Evolutionary conservation across 2,329 filamentous ascomycete genomes (phyloP).

Genomic region (Colletotrichum sp.): DNA sequence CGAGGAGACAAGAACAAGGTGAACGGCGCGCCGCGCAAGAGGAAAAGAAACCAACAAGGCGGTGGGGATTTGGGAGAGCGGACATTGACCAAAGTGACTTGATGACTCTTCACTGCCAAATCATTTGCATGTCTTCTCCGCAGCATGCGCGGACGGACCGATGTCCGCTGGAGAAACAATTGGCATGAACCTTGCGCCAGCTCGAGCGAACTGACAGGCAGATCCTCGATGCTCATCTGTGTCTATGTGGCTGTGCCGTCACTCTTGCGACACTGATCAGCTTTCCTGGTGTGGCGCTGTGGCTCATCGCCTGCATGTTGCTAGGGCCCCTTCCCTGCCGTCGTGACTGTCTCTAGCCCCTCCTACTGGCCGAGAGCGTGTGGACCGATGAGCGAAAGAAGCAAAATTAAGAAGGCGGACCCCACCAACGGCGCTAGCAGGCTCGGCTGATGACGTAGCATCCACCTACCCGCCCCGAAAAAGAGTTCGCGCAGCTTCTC

Average conservation of each 20-base stretch:
- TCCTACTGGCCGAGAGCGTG: background rate
- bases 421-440: background rate
- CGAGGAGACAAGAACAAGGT: background rate
- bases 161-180: slow-evolving; percentile 3
- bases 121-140: background rate
- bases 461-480: background rate
- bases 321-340: background rate
- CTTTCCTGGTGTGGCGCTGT: slow-evolving; percentile 10
- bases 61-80: background rate
- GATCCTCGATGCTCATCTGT: background rate
- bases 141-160: background rate
- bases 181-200: background rate
- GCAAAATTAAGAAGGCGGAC: slow-evolving; percentile 1
- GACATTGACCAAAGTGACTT: background rate
- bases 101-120: background rate
- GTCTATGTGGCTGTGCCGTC: slow-evolving; percentile 20
- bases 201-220: background rate
- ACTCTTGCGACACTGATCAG: slow-evolving; percentile 2
- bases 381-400: background rate
- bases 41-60: background rate
- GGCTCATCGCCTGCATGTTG: slow-evolving; percentile 1
- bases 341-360: background rate
- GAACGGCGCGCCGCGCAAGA: background rate
- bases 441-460: slow-evolving; percentile 20
- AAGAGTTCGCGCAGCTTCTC: slow-evolving; percentile 6